These are phyloP conservation scores for Letharia lupina DNA, from an alignment of 495 filamentous ascomycete species.

Conservation along the genomic window DNA sequence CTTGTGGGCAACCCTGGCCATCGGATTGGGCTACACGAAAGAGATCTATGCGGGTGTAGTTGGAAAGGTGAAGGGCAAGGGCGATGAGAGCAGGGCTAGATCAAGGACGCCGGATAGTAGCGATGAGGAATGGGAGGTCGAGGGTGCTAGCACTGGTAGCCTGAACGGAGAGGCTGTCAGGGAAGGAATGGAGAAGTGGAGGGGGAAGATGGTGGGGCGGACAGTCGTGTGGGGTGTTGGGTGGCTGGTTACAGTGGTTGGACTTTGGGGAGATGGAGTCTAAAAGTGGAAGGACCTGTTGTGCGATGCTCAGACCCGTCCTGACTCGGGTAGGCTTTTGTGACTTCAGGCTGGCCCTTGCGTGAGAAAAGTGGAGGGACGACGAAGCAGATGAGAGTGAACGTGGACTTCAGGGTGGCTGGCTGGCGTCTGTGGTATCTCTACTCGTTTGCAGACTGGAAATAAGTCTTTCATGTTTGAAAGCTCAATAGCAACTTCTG, in stretches of 20 bases:
- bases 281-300: not conserved
- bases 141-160: conserved; percentile 39
- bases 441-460: too few species aligned
- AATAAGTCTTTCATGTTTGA: too few species aligned
- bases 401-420: too few species aligned
- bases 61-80: conserved; percentile 21
- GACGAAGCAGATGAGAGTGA: too few species aligned
- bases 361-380: too few species aligned
- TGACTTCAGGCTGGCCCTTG: too few species aligned
- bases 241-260: conserved; percentile 68
- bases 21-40: conserved; percentile 47
- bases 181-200: conserved; percentile 57
- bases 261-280: conserved; percentile 78
- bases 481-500: too few species aligned
- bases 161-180: conserved; percentile 76
- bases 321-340: too few species aligned
- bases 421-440: too few species aligned
- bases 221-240: conserved; percentile 54
- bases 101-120: conserved; percentile 27
- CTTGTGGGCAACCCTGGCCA: conserved; percentile 59
- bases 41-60: conserved; percentile 30
- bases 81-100: conserved; percentile 28
- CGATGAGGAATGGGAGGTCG: conserved; percentile 59
- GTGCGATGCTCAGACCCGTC: too few species aligned
- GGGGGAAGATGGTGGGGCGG: conserved; percentile 51